Percentiles rank a stretch among this genome's conserved stretches.
Evolutionary conservation across 2,329 filamentous ascomycete genomes (phyloP).

Genomic region (Botrytis cinerea): DNA sequence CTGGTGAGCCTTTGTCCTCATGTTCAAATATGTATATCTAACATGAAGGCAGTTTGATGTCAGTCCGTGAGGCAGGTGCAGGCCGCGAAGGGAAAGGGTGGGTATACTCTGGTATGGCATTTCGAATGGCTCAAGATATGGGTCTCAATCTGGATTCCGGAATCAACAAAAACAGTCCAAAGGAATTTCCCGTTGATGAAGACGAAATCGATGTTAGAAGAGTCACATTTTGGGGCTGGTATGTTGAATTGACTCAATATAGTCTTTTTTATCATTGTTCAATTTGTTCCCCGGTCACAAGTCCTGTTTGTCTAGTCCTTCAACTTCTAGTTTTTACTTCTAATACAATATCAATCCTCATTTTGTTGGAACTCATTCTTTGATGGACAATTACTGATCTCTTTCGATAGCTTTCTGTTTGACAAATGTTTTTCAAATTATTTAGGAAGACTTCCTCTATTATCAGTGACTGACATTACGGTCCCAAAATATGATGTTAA

Average conservation of each 20-base stretch:
- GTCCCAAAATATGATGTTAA: constrained; percentile 82
- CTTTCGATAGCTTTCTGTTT: constrained; percentile 69
- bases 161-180: constrained; percentile 55
- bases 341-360: not conserved
- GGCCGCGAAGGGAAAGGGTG: constrained; percentile 93
- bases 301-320: not conserved
- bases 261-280: not conserved
- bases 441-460: constrained; percentile 83
- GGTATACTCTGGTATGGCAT: constrained; percentile 98
- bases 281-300: not conserved
- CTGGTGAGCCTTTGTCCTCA: constrained; percentile 53
- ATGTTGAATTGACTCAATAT: not conserved
- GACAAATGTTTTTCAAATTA: constrained; percentile 99
- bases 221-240: constrained; percentile 90
- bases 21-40: not conserved
- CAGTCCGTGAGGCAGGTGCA: constrained; percentile 91
- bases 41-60: constrained; percentile 59
- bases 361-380: not conserved
- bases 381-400: not conserved
- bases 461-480: constrained; percentile 76
- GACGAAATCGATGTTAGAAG: constrained; percentile 85
- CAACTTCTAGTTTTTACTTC: not conserved
- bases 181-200: constrained; percentile 59
- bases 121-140: constrained; percentile 94
- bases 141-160: constrained; percentile 84